These are phyloP conservation scores for Panaeolus papilionaceus DNA, from an alignment of 768 basidiomycete genomes.

Conservation along the genomic window DNA sequence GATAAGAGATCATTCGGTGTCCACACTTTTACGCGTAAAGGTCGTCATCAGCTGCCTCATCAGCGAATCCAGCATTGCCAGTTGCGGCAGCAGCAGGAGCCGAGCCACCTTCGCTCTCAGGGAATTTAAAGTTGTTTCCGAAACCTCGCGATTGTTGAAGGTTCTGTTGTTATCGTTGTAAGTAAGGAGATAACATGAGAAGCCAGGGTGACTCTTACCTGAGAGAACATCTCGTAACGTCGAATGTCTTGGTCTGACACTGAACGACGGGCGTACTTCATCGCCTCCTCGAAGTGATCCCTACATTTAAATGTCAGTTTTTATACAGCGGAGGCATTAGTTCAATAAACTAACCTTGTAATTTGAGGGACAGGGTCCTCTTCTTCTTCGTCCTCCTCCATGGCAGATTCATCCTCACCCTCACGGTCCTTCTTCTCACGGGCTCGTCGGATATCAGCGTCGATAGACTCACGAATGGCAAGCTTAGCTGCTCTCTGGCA, in stretches of 20 bases:
- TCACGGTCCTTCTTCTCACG: slow-evolving; percentile 85
- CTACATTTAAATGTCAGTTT: slow-evolving; percentile 39
- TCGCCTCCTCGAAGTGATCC: slow-evolving; percentile 98
- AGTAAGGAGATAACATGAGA: slow-evolving; percentile 16
- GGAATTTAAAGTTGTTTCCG: slow-evolving; percentile 98
- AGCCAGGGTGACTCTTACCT: slow-evolving; percentile 51
- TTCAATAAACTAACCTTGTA: slow-evolving; percentile 56
- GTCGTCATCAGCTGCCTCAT: slow-evolving; percentile 90
- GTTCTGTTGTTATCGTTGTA: slow-evolving; percentile 53
- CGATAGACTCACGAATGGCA: slow-evolving; percentile 95
- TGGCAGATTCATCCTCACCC: slow-evolving; percentile 74
- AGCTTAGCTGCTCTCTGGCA: slow-evolving; percentile 98
- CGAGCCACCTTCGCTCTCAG: slow-evolving; percentile 63
- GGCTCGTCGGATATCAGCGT: slow-evolving; percentile 81
- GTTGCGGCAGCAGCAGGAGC: slow-evolving; percentile 49
- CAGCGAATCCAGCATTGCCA: slow-evolving; percentile 80
- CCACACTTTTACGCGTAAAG: slow-evolving; percentile 71
- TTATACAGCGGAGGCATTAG: neutral
- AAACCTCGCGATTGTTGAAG: slow-evolving; percentile 91
- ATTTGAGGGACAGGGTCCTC: slow-evolving; percentile 94
- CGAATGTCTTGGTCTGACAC: slow-evolving; percentile 97
- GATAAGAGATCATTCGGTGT: slow-evolving; percentile 10
- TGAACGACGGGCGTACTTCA: slow-evolving; percentile 96
- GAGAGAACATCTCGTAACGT: slow-evolving; percentile 98
- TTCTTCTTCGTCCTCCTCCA: slow-evolving; percentile 77